Base-by-base conservation (phyloP, 345 rosid species). In the Gossypium turneri region DNA sequence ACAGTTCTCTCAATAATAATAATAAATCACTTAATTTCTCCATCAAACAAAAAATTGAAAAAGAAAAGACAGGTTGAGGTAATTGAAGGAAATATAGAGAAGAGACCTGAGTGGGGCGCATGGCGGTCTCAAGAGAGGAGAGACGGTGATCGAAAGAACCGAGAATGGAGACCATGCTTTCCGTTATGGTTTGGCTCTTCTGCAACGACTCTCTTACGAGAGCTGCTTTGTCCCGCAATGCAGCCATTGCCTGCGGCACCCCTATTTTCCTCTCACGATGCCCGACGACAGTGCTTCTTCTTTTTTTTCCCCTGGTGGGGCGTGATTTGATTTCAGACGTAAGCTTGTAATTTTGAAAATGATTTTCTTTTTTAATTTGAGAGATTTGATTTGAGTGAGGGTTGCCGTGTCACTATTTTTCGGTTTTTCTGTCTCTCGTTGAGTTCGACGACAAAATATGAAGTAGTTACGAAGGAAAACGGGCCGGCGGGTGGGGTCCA, bases 131-230 rank as follows among this genome's bases (percentile, higher is more conserved):
- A 56, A 95, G 96, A 73, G 97, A 92, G 29, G 99, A 93, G 85
- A 95, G 99, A 25, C 99, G 98, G 85, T 90, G 88, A 72, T 95
- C 98, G 82, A 93, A 95, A 58, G 99, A 95, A 47, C 98, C 96
- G 73, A 95, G 94, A 81, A 93, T 95, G 76, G 90, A 76, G 77
- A 93, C 97, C 98, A 95, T 93, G 80, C 72, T 88, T 77, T 93
- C 97, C 74, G 99, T 91, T 51, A 89, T 87, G 79, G 91, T 88
- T 74, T 95, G 99, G 84, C 97, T 95, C 82, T 86, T 93, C 9
- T 85, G 91, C 67, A 93, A 77, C 51, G 98, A 89, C 43, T 88
- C 96, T 43, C 89, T 85, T 55, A 90, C 84, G 50, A 85, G 76
- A 20, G 79, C 81, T 2, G 90, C 93, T 81, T 97, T 80, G 70